A percentile compares a stretch with the other conserved stretches of the same genome.
phyloP scores from a whole-genome alignment of 768 basidiomycete genomes.

The Podaxis sp. region DNA sequence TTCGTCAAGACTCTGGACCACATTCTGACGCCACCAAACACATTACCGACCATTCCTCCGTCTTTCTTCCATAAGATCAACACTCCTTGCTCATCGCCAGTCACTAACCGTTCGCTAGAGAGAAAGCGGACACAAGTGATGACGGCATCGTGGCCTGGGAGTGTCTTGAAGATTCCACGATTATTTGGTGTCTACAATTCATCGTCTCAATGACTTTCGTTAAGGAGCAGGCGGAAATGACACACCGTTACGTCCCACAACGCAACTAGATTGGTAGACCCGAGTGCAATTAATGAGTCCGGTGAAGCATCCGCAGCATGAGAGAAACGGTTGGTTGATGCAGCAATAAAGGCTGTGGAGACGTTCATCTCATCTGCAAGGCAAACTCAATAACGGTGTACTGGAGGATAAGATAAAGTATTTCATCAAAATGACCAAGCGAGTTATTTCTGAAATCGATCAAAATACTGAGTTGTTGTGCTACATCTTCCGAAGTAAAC shows the following conservation, averaged over 20 bases:
- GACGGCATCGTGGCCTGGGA: conserved; percentile 71
- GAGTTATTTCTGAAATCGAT: conserved; percentile 2
- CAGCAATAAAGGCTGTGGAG: conserved; percentile 42
- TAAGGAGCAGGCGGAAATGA: conserved; percentile 13
- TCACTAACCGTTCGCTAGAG: conserved; percentile 50
- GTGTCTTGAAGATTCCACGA: conserved; percentile 61
- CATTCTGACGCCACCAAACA: neutral
- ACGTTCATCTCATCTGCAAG: conserved; percentile 24
- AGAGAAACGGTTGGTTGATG: conserved; percentile 47
- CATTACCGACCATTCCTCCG: conserved; percentile 32
- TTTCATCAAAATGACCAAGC: neutral
- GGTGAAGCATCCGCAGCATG: conserved; percentile 48
- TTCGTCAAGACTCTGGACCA: conserved; percentile 16
- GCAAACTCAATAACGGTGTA: neutral
- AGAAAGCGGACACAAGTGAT: conserved; percentile 81
- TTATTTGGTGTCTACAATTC: conserved; percentile 44
- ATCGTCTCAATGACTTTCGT: conserved; percentile 2
- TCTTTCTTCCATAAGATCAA: conserved; percentile 63
- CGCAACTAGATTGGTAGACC: conserved; percentile 43
- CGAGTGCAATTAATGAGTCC: conserved; percentile 45
- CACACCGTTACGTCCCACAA: conserved; percentile 45
- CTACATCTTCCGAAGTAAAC: conserved; percentile 9
- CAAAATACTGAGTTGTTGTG: conserved; percentile 7
- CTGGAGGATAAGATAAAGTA: neutral
- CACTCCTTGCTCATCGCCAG: conserved; percentile 75